Base-by-base conservation (phyloP, 2,329 filamentous ascomycete species). In the Claviceps lovelessii region DNA sequence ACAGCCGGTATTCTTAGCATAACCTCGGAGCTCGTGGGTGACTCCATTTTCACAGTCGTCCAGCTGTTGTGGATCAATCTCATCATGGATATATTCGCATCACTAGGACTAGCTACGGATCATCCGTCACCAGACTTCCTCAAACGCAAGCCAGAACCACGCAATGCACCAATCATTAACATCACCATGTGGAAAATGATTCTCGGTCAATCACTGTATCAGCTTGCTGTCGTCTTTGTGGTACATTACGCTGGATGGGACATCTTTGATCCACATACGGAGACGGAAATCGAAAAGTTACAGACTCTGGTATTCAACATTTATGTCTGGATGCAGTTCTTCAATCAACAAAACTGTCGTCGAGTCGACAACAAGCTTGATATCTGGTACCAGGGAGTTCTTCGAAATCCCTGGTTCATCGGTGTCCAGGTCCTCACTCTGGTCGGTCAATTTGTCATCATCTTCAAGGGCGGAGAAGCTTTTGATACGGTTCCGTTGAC, bases 111-210 rank as follows among this genome's bases (percentile, higher is more conserved):
- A 13, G 80, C 80, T 4, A 84, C 80, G 0, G 80, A 83, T 61
- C 77, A 78, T 13, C 80, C 80, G 2, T 76, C 77, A 2, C 70
- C 74, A 13, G 73, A 73, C 52, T 76, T 83, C 44, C 74, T 83
- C 28, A 68, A 81, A 60, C 76, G 80, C 45, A 86, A 86, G 64
- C 88, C 88, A 1, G 82, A 88, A 56, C 78, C 83, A 3, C 90
- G 89, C 64, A 84, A 80, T 35, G 84, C 85, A 7, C 77, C 85
- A 1, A 74, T 91, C 6, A 87, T 91, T 61, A 88, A 79, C 3
- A 72, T 84, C 48, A 83, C 80, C 45, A 91, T 91, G 87, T 87
- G 85, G 84, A 93, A 93, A 72, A 93, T 90, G 86, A 90, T 93
- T 57, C 79, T 90, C 54, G 87, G 86, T 0, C 86, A 93, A 66